These are phyloP conservation scores for Tuber aestivum DNA, from an alignment of 495 filamentous ascomycete species.

Conservation along the genomic window DNA sequence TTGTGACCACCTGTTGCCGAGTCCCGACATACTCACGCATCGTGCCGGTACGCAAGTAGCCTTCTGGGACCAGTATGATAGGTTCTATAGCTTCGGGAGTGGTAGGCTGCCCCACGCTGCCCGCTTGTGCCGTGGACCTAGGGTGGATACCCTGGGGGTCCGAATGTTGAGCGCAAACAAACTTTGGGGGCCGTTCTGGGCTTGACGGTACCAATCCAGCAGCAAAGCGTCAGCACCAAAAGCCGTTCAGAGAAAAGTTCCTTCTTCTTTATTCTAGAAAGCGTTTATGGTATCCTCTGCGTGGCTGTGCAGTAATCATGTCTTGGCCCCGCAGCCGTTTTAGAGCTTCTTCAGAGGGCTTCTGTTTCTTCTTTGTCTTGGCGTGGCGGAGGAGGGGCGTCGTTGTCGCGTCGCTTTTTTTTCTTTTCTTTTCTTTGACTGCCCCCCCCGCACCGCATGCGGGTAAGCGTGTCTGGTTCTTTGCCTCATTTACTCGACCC, in stretches of 20 bases:
- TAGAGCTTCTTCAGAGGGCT: neutral
- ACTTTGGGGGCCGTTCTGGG: neutral
- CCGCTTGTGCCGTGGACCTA: neutral
- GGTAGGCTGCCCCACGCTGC: neutral
- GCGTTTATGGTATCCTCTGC: neutral
- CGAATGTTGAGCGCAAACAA: neutral
- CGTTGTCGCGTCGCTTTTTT: neutral
- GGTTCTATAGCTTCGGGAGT: neutral
- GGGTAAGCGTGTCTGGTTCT: neutral
- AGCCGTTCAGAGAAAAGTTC: neutral
- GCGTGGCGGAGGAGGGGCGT: neutral
- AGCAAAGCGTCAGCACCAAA: neutral
- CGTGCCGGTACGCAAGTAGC: neutral
- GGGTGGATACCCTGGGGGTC: neutral
- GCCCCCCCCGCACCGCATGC: conserved; percentile 1
- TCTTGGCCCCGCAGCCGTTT: neutral
- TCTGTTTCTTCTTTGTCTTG: neutral
- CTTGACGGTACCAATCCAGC: neutral
- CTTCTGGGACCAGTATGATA: too few relatives aligned
- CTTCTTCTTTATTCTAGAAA: neutral
- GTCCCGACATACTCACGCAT: neutral
- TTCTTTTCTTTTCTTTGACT: neutral
- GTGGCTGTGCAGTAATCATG: neutral
- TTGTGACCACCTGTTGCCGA: neutral
- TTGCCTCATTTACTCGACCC: neutral